Percentiles rank a stretch among this genome's conserved stretches.
Conservation (phyloP, 2,329 filamentous ascomycete species). For the Pestalotiopsis sp. region DNA sequence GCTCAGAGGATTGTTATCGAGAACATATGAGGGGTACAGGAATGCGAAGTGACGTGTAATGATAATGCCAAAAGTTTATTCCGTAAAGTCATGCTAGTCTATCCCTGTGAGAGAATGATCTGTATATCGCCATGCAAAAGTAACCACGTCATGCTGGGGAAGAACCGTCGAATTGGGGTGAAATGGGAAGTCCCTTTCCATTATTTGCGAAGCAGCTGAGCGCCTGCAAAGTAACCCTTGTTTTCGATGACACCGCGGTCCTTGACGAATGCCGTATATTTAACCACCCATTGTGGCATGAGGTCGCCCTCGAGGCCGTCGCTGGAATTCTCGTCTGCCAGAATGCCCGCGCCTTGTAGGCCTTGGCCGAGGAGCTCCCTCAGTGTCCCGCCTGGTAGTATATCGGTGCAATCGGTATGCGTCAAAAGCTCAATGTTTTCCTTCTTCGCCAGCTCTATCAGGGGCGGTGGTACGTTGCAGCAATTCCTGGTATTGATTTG, state of each 20-base stretch:
- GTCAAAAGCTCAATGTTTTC: conserved; percentile 86
- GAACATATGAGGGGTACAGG: neutral
- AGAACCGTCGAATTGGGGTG: neutral
- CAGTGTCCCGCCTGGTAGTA: conserved; percentile 83
- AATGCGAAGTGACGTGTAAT: neutral
- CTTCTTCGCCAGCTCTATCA: conserved; percentile 82
- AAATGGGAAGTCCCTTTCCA: neutral
- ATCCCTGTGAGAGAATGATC: neutral
- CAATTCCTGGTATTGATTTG: conserved; percentile 97
- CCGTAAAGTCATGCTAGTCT: conserved; percentile 6
- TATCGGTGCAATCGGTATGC: conserved; percentile 91
- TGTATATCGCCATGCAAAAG: neutral
- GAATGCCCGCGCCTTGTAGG: conserved; percentile 72
- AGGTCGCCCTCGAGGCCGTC: conserved; percentile 75
- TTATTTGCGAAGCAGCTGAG: conserved; percentile 59
- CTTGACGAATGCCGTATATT: conserved; percentile 94
- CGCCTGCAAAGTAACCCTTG: conserved; percentile 94
- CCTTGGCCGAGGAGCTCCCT: conserved; percentile 79
- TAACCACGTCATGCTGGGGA: neutral
- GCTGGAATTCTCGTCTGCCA: conserved; percentile 60
- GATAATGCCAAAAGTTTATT: neutral
- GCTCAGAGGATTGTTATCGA: neutral
- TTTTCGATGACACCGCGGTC: conserved; percentile 96
- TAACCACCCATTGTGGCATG: conserved; percentile 90
- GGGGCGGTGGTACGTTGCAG: conserved; percentile 89